A percentile compares a stretch with the other conserved stretches of the same genome.
Conservation (phyloP, 805 yeast species). For the Maudiozyma pseudohumilis region DNA sequence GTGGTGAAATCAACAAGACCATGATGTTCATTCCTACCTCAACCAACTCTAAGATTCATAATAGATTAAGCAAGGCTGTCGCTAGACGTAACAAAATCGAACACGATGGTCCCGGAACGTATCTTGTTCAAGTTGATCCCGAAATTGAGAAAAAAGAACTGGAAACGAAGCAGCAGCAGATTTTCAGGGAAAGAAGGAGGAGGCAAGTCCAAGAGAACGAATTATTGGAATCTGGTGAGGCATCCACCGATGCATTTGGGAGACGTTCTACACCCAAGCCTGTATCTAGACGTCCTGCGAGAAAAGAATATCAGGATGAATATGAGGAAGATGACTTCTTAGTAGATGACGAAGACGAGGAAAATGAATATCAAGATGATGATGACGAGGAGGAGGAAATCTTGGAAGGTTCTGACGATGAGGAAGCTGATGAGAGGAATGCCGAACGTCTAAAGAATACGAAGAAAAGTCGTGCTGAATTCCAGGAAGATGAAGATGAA, state of each 20-base stretch:
- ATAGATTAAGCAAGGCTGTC: slow-evolving; percentile 64
- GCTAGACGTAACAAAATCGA: slow-evolving; percentile 29
- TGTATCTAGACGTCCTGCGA: slow-evolving; percentile 7
- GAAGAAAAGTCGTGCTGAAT: slow-evolving; percentile 46
- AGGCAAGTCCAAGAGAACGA: slow-evolving; percentile 48
- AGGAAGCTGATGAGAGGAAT: slow-evolving; percentile 39
- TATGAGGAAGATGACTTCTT: slow-evolving; percentile 30
- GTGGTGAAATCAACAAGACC: slow-evolving; percentile 51
- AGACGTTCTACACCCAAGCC: slow-evolving; percentile 7
- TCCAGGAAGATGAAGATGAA: slow-evolving; percentile 31
- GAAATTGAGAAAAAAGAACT: slow-evolving; percentile 54
- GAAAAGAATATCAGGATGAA: slow-evolving; percentile 18
- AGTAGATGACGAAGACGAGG: slow-evolving; percentile 30
- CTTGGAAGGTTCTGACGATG: slow-evolving; percentile 35
- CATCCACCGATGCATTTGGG: slow-evolving; percentile 12
- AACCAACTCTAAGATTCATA: slow-evolving; percentile 75
- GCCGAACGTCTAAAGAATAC: slow-evolving; percentile 49
- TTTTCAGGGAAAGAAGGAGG: slow-evolving; percentile 58
- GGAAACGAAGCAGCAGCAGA: slow-evolving; percentile 57
- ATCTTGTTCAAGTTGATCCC: slow-evolving; percentile 48
- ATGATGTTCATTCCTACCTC: slow-evolving; percentile 84
- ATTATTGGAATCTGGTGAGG: slow-evolving; percentile 18
- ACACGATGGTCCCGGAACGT: slow-evolving; percentile 32
- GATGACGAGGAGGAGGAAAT: slow-evolving; percentile 23
- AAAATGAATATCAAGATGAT: slow-evolving; percentile 18